phyloP scores from a whole-genome alignment of 2,329 filamentous ascomycete genomes.

The Clarireedia monteithiana region DNA sequence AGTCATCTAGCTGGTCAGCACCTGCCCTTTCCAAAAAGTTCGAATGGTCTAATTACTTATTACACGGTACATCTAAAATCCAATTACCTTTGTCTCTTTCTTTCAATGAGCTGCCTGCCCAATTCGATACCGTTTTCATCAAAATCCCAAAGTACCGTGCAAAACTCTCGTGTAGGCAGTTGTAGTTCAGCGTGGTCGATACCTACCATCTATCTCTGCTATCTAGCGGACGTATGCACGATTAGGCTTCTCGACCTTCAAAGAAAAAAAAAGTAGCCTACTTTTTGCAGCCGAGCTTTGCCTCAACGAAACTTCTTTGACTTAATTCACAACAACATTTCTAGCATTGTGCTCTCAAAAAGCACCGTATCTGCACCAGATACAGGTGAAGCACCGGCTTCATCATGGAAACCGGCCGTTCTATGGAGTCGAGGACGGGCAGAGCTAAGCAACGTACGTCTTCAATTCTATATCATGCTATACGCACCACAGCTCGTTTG shows the following conservation, averaged over 20 bases:
- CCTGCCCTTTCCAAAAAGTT: background rate
- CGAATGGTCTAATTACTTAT: background rate
- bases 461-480: conserved; percentile 11
- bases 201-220: too few relatives aligned
- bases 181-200: too few relatives aligned
- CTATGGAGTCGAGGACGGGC: conserved; percentile 68
- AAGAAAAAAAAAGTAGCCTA: conserved; percentile 7
- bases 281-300: conserved; percentile 16
- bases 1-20: background rate
- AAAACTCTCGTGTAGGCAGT: too few relatives aligned
- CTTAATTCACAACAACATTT: conserved; percentile 6
- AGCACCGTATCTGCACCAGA: conserved; percentile 15
- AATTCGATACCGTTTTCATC: background rate
- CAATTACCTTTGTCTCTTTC: background rate
- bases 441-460: conserved; percentile 75
- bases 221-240: too few relatives aligned
- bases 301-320: conserved; percentile 12
- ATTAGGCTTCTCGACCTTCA: background rate
- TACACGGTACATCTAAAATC: background rate
- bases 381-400: conserved; percentile 23
- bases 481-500: background rate
- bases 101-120: background rate
- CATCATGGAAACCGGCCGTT: conserved; percentile 36
- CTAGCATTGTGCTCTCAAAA: conserved; percentile 10
- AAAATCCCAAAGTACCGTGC: too few relatives aligned